Evolutionary conservation across 2,329 filamentous ascomycete genomes (phyloP).

Genomic region (Akanthomyces dipterigenus): DNA sequence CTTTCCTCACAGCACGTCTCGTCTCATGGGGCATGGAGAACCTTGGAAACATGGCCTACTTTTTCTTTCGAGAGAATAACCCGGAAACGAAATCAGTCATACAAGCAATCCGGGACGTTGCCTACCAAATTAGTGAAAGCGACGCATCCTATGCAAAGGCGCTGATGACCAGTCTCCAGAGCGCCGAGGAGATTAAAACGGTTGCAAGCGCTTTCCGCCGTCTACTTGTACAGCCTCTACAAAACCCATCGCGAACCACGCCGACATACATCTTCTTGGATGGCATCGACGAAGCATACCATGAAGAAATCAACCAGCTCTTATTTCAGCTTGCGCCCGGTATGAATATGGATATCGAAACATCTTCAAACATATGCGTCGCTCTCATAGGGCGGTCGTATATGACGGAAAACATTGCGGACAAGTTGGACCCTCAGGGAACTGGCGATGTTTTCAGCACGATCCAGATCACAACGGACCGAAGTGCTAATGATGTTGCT

Average conservation of each 20-base stretch:
- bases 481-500: slow-evolving; percentile 35
- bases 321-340: slow-evolving; percentile 27
- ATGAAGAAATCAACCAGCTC: slow-evolving; percentile 30
- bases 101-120: slow-evolving; percentile 38
- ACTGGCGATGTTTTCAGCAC: slow-evolving; percentile 28
- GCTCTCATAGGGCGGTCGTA: slow-evolving; percentile 36
- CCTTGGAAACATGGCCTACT: slow-evolving; percentile 33
- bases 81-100: slow-evolving; percentile 38
- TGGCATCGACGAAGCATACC: slow-evolving; percentile 39
- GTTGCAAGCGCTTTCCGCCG: slow-evolving; percentile 37
- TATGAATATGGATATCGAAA: slow-evolving; percentile 15
- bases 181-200: slow-evolving; percentile 35
- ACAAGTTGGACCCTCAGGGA: slow-evolving; percentile 26
- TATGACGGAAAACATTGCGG: slow-evolving; percentile 31
- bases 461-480: slow-evolving; percentile 35
- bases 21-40: slow-evolving; percentile 33
- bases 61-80: slow-evolving; percentile 42
- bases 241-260: slow-evolving; percentile 24
- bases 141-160: slow-evolving; percentile 39
- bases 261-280: slow-evolving; percentile 39
- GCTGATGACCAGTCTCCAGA: slow-evolving; percentile 27
- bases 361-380: slow-evolving; percentile 26
- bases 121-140: slow-evolving; percentile 39
- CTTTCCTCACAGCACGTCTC: slow-evolving; percentile 36
- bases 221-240: slow-evolving; percentile 33